Conservation (phyloP, 148 eudicot genomes). For the Mesembryanthemum crystallinum region DNA sequence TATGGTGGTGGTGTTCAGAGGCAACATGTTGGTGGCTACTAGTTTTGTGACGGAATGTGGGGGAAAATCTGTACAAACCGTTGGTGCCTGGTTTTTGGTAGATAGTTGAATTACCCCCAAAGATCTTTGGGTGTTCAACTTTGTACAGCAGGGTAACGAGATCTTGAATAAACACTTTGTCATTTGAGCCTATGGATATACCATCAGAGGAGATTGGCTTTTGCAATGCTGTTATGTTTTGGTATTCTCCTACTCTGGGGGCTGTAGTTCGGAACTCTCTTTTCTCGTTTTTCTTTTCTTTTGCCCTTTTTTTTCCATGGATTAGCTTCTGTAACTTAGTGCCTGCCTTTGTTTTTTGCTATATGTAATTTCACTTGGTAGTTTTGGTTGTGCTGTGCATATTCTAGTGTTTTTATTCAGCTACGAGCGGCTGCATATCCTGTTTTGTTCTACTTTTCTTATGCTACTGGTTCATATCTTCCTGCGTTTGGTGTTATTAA, state of each 20-base stretch:
- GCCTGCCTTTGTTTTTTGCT: background rate
- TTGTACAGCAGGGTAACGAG: constrained; percentile 9
- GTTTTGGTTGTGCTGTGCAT: background rate
- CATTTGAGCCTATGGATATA: background rate
- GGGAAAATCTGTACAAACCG: constrained; percentile 20
- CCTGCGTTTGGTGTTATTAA: background rate
- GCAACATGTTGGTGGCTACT: constrained; percentile 58
- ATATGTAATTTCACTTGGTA: background rate
- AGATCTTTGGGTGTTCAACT: background rate
- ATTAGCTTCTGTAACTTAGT: constrained; percentile 14
- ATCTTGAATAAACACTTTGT: constrained; percentile 17
- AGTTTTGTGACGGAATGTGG: background rate
- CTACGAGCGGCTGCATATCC: too few relatives aligned
- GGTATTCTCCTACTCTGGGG: constrained; percentile 3
- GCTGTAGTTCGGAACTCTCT: background rate
- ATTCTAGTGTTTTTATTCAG: background rate
- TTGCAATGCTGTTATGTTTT: background rate
- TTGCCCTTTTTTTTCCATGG: background rate
- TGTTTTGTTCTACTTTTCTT: background rate
- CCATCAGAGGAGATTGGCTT: background rate
- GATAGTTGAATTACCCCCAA: background rate
- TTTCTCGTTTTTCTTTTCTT: background rate
- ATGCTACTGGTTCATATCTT: background rate
- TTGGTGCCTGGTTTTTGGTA: constrained; percentile 10
- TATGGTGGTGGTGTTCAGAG: constrained; percentile 48